Base-by-base conservation (phyloP, 2,329 filamentous ascomycete genomes). In the Botrytis deweyae region DNA sequence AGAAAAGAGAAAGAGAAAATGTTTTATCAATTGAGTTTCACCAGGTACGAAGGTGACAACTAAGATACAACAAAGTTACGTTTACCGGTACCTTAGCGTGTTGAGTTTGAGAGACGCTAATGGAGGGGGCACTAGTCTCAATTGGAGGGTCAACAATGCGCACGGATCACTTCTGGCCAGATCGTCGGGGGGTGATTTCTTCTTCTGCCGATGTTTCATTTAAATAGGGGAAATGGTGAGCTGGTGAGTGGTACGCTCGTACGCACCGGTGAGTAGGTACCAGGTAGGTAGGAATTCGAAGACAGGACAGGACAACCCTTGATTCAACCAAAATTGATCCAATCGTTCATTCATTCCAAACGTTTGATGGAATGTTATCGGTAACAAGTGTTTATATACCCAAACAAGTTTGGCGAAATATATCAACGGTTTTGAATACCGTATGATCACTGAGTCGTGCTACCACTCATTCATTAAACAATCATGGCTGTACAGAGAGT, bases 1-100 rank as follows among this genome's bases (percentile, higher is more conserved):
- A 77, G 49, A 70, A 65, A 73, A 66, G 70, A 73, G 71, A 71
- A 73, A 72, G 59, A 55, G 49, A 62, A 33, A 65, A 68, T 59
- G 44, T 64, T 66, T 71, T 70, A 70, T 61, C 36, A 59, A 58
- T 42, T 67, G 66, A 42, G 49, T 33, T 58, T 59, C 49, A 44
- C 49, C 49, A 58, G 36, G 66, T 40, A 68, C 29, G n/a, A 33
- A 33, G 66, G 49, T 58, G 52, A 68, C 66, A 68, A 33, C 66
- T 46, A 65, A 25, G 9, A 44, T 58, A 64, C n/a, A 64, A 33
- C 40, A n/a, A 55, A 66, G 64, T 36, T 66, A 66, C 44, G 64
- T 68, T 68, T 55, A 38, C 33, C 46, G 4, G 8, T 67, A 67
- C 16, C 49, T 33, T 68, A 58, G 66, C 36, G 36, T 42, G 66